Evolutionary conservation across 2,329 filamentous ascomycete genomes (phyloP).

Genomic region (Trichoderma atroviride): DNA sequence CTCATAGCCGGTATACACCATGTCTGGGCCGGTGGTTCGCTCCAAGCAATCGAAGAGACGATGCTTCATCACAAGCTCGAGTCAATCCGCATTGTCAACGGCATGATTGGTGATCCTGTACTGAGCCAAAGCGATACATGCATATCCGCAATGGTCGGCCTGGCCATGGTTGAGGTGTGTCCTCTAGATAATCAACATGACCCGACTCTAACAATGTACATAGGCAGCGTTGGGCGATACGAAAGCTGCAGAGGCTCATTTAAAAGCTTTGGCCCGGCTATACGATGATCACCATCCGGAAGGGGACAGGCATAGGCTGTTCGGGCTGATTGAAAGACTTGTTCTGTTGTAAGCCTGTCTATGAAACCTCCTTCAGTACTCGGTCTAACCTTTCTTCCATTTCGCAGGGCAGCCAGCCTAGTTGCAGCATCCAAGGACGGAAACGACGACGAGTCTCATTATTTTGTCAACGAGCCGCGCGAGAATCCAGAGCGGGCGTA

Average conservation of each 20-base stretch:
- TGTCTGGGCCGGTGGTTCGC: constrained; percentile 1
- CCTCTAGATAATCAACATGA: too few species aligned
- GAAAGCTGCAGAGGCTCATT: neutral
- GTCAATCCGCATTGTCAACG: constrained; percentile 1
- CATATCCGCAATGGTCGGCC: neutral
- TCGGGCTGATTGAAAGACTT: neutral
- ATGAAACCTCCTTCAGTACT: neutral
- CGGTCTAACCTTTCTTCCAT: neutral
- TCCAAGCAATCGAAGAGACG: constrained; percentile 9
- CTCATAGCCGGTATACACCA: constrained; percentile 3
- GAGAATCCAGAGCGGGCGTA: neutral
- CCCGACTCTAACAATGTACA: neutral
- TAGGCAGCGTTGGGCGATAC: neutral
- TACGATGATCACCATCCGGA: neutral
- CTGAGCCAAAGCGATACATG: constrained; percentile 2
- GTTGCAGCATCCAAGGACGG: neutral
- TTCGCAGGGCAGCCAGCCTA: neutral
- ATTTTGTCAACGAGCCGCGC: neutral
- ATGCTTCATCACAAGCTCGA: constrained; percentile 15
- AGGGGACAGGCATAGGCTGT: neutral
- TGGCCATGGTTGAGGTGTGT: neutral
- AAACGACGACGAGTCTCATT: neutral
- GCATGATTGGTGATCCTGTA: constrained; percentile 1
- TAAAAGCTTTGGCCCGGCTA: neutral
- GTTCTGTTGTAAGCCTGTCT: neutral